Base-by-base conservation (phyloP, 768 basidiomycete species). In the Wakefieldia striispora region DNA sequence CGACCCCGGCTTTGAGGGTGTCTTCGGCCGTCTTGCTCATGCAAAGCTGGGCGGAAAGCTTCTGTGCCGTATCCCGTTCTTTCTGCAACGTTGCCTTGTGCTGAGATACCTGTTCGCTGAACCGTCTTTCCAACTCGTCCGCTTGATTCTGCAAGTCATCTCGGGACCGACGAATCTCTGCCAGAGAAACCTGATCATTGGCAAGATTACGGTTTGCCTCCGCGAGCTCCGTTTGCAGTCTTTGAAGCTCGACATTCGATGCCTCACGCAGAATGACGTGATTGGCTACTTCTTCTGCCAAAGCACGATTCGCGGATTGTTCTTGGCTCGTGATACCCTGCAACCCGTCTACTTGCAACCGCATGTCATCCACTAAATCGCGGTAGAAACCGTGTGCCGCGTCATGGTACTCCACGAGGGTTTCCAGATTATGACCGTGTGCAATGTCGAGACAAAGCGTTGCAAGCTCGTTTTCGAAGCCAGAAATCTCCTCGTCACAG, bases 1-100 rank as follows among this genome's bases (percentile, higher is more conserved):
- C 79, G 37, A 89, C 73, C 53, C 93, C 90, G 23, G 75, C 75
- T 29, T 80, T 75, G 45, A 94, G 72, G 4, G 76, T 79, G 27
- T 83, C 82, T 62, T 93, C 88, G 4, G 84, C 81, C 53, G 77
- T 76, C 55, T 81, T 77, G 52, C 69, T 74, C 67, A 80, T 79
- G 53, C 81, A 76, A 29, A 84, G 62, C 6, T 79, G 72, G 14
- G 64, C 63, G 0, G 76, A 74, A 33, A 88, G 65, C 20, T 78
- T 72, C 50, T 80, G 75, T 9, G 71, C 60, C 0, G 70, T 54
- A 23, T 81, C 73, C 35, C 70, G 73, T 43, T 82, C 80, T 49
- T 73, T 78, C 49, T 74, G 72, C 53, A 80, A 45, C 0, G 67
- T 58, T 6, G 56, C 54, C 47, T 74, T 69, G 47, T 74, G 61